A percentile compares a stretch with the other conserved stretches of the same genome.
phyloP scores from a whole-genome alignment of 2,329 filamentous ascomycete species.

The Fusarium odoratissimum region DNA sequence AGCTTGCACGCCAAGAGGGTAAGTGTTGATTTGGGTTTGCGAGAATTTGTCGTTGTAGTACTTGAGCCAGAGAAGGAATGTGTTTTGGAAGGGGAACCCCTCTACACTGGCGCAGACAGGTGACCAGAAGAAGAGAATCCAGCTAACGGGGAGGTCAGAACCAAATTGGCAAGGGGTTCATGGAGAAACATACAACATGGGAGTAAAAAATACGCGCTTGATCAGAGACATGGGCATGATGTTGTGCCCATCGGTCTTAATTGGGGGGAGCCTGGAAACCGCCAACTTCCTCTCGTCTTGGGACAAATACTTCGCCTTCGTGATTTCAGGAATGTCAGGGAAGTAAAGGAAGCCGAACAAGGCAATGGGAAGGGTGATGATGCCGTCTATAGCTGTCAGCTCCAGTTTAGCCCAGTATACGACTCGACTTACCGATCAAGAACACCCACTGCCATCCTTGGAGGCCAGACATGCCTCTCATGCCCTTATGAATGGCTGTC shows the following conservation, averaged over 20 bases:
- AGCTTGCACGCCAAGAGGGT: conserved; percentile 42
- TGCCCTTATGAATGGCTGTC: conserved; percentile 52
- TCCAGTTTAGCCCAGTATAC: accelerated
- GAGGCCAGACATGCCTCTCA: conserved; percentile 54
- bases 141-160: conserved; percentile 36
- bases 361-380: conserved; percentile 40
- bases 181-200: conserved; percentile 39
- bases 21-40: conserved; percentile 43
- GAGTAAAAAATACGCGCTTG: conserved; percentile 44
- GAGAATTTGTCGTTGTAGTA: conserved; percentile 30
- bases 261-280: conserved; percentile 46
- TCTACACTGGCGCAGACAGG: conserved; percentile 36
- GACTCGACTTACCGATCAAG: conserved; percentile 17
- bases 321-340: conserved; percentile 48
- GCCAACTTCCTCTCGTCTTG: conserved; percentile 49
- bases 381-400: conserved; percentile 20
- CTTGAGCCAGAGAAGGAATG: conserved; percentile 44
- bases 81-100: conserved; percentile 40
- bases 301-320: conserved; percentile 50
- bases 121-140: conserved; percentile 54
- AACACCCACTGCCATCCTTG: conserved; percentile 63
- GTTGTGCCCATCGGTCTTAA: conserved; percentile 49
- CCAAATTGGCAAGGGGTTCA: accelerated
- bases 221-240: conserved; percentile 46
- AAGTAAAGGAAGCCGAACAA: conserved; percentile 41